Evolutionary conservation across 208 protist genomes (phyloP), one percentile per base, ranked within the genome.

Genomic region (Leishmania tarentolae): DNA sequence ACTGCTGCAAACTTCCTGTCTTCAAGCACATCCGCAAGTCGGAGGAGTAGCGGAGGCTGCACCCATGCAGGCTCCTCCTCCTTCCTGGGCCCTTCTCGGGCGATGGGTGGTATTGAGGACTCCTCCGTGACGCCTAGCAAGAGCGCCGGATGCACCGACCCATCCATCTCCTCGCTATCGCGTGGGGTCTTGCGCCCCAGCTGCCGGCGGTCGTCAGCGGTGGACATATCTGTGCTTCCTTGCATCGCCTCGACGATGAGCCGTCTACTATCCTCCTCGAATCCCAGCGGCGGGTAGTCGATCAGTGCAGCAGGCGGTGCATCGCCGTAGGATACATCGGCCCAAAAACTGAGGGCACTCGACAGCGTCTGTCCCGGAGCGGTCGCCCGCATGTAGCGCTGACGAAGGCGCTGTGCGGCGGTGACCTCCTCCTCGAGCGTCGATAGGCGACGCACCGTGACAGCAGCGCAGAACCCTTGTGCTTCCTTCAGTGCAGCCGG

Each of bases 341-440:
- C 65, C 94, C 94, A 97, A 79, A 97, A 97, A 1, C 59, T 72
- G 46, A 95, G 80, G 24, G 90, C 37, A 53, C 81, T 89, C 53
- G 85, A 50, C 72, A 97, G 75, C 17, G 93, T 95, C 85, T 97
- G 92, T 19, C 90, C 91, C 46, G 76, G 66, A n/a, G 92, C 92
- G 3, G 89, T 83, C 2, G 89, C 89, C 0, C 70, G 4, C n/a
- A 90, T 89, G 76, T 92, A 88, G 35, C 87, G 89, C 42, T 68
- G 59, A 46, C 74, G 75, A 56, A 90, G 59, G n/a, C 76, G 76
- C 52, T 77, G 79, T 63, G 73, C 83, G n/a, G 69, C 86, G 63
- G 65, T 81, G 1, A 79, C 89, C 31, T 87, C 52, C 9, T 75
- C 87, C 56, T 73, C 65, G 66, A 97, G 78, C 21, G 75, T 70